Evolutionary conservation across 2,329 filamentous ascomycete genomes (phyloP), one percentile per base, ranked within the genome.

Genomic region (Trichoderma sp.): DNA sequence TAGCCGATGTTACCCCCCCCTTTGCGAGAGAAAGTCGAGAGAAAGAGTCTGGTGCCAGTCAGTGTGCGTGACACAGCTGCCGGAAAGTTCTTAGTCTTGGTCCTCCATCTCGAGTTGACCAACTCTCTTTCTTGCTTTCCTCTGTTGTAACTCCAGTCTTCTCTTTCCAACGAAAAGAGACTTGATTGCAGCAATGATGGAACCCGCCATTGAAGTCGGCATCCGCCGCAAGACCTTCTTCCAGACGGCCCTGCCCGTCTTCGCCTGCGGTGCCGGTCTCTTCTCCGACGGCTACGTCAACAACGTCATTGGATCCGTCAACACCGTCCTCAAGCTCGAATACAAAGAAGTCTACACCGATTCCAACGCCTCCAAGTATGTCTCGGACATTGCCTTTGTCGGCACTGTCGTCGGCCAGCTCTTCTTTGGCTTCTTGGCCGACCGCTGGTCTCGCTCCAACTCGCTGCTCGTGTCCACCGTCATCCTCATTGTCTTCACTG

Each of bases 201-300:
- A 63, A 59, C 60, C 40, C 29, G 49, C 70, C 43, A 37, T 71
- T 24, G 72, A 72, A 33, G 29, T 53, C 24, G 68, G 33, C n/a
- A 7, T 65, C 13, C 37, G 64, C 62, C 68, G 58, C 43, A 76
- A 73, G 70, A 60, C 73, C 11, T 76, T 75, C 40, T 68, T 70
- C 31, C 16, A 73, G 27, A 66, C 73, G 2, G 74, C 72, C 4
- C 55, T 87, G 85, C 93, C 94, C 16, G 91, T 93, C 0, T 90
- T 97, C 74, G 94, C 94, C 55, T 97, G 93, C 76, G 94, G 94
- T 72, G 92, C 94, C 63, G 94, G 94, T 75, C 85, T 97, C 2
- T 97, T 97, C 80, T 94, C 91, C 29, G 94, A 97, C 79, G 94
- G 94, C 19, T 97, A 97, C 79, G 88, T 97, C 77, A 96, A 97